A percentile compares a stretch with the other conserved stretches of the same genome.
Conservation (phyloP, 305 asterid genomes). For the Fraxinus latifolia region DNA sequence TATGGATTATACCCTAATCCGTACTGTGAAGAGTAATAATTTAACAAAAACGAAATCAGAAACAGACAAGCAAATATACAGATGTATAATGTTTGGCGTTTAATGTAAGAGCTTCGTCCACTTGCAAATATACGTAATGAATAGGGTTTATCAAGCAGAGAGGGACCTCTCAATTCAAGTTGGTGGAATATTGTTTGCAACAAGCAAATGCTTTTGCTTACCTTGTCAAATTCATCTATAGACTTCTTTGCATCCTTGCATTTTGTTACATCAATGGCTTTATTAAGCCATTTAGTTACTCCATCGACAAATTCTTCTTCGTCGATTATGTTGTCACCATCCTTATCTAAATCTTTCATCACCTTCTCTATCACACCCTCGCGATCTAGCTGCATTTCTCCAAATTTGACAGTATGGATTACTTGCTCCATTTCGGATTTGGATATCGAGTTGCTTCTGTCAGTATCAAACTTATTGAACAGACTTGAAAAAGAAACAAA, state of each 20-base stretch:
- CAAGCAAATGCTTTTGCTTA: background rate
- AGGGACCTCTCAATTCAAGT: background rate
- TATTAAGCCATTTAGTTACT: constrained; percentile 37
- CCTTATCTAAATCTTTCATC: constrained; percentile 36
- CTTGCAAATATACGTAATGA: background rate
- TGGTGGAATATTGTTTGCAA: background rate
- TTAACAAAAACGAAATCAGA: background rate
- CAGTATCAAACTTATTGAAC: constrained; percentile 37
- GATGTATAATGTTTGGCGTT: background rate
- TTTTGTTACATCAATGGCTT: constrained; percentile 35
- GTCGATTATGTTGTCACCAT: constrained; percentile 27
- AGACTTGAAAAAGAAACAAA: constrained; percentile 27
- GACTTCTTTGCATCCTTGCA: constrained; percentile 32
- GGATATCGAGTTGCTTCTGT: constrained; percentile 29
- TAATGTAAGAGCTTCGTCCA: background rate
- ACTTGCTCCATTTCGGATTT: constrained; percentile 35
- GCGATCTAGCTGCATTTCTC: constrained; percentile 24
- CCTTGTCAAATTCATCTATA: constrained; percentile 44
- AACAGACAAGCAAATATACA: background rate
- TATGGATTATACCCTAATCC: background rate
- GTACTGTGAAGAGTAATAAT: background rate
- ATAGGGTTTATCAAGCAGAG: background rate
- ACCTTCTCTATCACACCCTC: constrained; percentile 30
- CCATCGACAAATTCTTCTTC: constrained; percentile 42
- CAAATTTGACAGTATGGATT: constrained; percentile 28